Conservation (phyloP, 768 basidiomycete species). For the Lactarius evosmus region DNA sequence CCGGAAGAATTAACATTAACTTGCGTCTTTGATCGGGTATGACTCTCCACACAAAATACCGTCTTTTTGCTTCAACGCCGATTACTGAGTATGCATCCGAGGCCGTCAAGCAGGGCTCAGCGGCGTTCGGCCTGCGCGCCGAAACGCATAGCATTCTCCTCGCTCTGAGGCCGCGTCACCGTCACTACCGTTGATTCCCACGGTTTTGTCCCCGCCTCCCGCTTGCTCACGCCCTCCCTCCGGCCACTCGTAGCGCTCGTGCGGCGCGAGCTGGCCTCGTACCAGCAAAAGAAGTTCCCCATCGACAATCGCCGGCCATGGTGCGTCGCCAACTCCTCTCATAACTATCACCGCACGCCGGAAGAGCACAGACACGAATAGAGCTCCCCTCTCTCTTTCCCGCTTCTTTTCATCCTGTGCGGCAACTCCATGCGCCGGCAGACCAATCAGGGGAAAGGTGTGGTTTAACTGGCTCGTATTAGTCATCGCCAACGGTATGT, state of each 20-base stretch:
- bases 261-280: conserved; percentile 92
- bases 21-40: too few species aligned
- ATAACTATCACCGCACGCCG: conserved; percentile 98
- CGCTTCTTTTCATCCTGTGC: too few species aligned
- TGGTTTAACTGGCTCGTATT: conserved; percentile 92
- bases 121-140: conserved; percentile 94
- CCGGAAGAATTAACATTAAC: too few species aligned
- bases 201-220: not conserved
- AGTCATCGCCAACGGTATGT: conserved; percentile 91
- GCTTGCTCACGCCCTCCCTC: not conserved
- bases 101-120: conserved; percentile 99
- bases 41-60: too few species aligned
- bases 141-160: conserved; percentile 92
- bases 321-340: conserved; percentile 41
- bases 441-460: too few species aligned
- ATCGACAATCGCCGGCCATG: conserved; percentile 99
- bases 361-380: conserved; percentile 91
- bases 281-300: conserved; percentile 93
- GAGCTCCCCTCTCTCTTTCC: not conserved
- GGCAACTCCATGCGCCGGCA: conserved; percentile 99
- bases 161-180: conserved; percentile 76
- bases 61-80: conserved; percentile 96
- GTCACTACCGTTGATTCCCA: not conserved
- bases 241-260: conserved; percentile 70
- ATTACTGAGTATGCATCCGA: conserved; percentile 96